These are phyloP conservation scores for Colletotrichum spaethianum DNA, from an alignment of 2,329 filamentous ascomycete genomes.

Conservation along the genomic window DNA sequence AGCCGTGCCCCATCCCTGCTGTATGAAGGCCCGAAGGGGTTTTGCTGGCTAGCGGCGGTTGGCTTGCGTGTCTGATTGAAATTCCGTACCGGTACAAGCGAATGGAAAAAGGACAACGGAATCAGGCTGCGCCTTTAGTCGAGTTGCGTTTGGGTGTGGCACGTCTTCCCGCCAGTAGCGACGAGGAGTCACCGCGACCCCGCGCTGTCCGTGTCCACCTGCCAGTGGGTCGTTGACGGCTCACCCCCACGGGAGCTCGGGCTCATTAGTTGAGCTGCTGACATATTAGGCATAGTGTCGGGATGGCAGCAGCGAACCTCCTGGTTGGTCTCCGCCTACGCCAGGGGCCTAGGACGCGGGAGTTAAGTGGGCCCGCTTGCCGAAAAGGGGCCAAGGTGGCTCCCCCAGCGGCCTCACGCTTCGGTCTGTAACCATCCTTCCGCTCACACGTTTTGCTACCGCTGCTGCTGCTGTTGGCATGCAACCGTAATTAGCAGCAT, in stretches of 20 bases:
- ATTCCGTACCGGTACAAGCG: constrained; percentile 33
- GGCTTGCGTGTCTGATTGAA: constrained; percentile 25
- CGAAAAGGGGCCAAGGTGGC: constrained; percentile 11
- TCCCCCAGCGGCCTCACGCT: constrained; percentile 8
- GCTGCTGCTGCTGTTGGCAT: constrained; percentile 1
- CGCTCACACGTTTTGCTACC: background rate
- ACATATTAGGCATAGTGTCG: constrained; percentile 21
- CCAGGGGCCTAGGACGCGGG: constrained; percentile 9
- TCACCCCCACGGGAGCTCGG: constrained; percentile 20
- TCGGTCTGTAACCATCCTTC: constrained; percentile 4
- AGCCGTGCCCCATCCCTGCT: constrained; percentile 19
- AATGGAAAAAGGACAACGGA: constrained; percentile 1
- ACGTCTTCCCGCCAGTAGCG: constrained; percentile 24
- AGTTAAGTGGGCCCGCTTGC: constrained; percentile 20
- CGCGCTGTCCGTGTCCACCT: constrained; percentile 22
- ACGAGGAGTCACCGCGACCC: constrained; percentile 5
- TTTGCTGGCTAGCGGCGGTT: constrained; percentile 21
- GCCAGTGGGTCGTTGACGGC: constrained; percentile 20
- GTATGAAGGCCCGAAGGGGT: constrained; percentile 35
- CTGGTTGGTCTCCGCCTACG: constrained; percentile 4
- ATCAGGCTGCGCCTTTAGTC: constrained; percentile 32
- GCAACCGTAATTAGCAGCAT: constrained; percentile 15
- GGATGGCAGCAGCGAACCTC: constrained; percentile 4
- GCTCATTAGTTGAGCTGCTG: constrained; percentile 27
- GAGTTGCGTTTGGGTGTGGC: constrained; percentile 16